Evolutionary conservation across 495 filamentous ascomycete species (phyloP), one percentile per base, ranked within the genome.

Genomic region (Hypoxylon fragiforme): DNA sequence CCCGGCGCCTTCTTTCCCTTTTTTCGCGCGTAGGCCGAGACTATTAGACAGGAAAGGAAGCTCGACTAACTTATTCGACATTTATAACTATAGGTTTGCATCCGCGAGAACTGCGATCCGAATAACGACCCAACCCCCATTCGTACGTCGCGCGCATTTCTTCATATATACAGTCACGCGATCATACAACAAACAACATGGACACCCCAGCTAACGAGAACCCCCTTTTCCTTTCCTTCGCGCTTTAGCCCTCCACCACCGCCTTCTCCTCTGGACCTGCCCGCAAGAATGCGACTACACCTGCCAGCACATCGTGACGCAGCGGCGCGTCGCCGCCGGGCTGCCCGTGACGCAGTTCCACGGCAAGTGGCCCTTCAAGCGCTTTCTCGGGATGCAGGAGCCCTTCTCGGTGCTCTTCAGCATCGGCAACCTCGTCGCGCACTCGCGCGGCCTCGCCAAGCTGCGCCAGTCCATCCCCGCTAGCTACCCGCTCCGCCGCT

Each of bases 281-380:
- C 84, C 90, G 26, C 69, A 85, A 64, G 92, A 98, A 80, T 98
- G 94, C 81, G 94, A 98, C 76, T 96, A 98, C 78, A 88, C 88
- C 38, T 98, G 94, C 78, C 94, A 98, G 69, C 94, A 96, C 77
- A 88, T 96, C 70, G 78, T 94, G 44, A 97, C 94, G 44, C 72
- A 88, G 50, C 72, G 68, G 16, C 90, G 94, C 50, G 70, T 89
- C 41, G 75, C 81, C 30, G 80, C 82, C 71, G 69, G 80, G 32
- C 75, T 80, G 21, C 81, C 88, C 2, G 68, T 96, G 20, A 84
- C 92, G 31, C 94, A 98, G 75, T 98, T 89, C 77, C 92, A 98
- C 76, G 94, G 95, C n/a, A 98, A 98, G 82, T 98, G 94, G 94
- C 94, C 94, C 21, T 98, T 98, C 77, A 76, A 81, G 57, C 85